Percentiles rank a stretch among this genome's conserved stretches.
phyloP scores from a whole-genome alignment of 1,284 basidiomycete genomes.

The Rhodotorula sp. region DNA sequence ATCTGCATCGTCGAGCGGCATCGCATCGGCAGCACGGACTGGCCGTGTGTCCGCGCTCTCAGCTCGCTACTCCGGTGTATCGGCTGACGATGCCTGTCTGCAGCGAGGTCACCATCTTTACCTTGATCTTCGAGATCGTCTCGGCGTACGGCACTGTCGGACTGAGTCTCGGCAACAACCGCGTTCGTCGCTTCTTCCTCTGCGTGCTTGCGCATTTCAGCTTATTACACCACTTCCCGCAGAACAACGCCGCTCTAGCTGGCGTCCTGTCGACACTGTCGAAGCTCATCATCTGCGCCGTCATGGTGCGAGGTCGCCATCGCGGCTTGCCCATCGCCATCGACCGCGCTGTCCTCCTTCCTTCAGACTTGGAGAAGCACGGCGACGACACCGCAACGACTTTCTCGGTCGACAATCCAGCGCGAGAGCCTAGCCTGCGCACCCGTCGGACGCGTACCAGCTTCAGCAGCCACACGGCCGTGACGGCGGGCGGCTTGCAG shows the following conservation, averaged over 20 bases:
- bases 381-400: slow-evolving; percentile 25
- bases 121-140: slow-evolving; percentile 68
- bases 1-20: slow-evolving; percentile 78
- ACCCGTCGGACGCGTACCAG: background rate
- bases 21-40: slow-evolving; percentile 50
- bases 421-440: background rate
- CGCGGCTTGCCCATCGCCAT: slow-evolving; percentile 64
- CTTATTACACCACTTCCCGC: background rate
- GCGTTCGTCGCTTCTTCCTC: slow-evolving; percentile 45
- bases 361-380: slow-evolving; percentile 42
- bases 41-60: slow-evolving; percentile 18
- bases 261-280: slow-evolving; percentile 76
- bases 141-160: slow-evolving; percentile 94
- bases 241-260: slow-evolving; percentile 67
- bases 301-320: slow-evolving; percentile 92
- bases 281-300: slow-evolving; percentile 76
- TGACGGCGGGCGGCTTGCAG: slow-evolving; percentile 3
- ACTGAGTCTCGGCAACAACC: slow-evolving; percentile 63
- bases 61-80: background rate
- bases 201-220: too few relatives aligned
- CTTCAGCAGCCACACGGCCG: background rate
- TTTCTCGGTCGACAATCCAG: slow-evolving; percentile 4
- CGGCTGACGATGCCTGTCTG: too few relatives aligned
- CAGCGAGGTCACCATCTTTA: slow-evolving; percentile 36
- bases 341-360: slow-evolving; percentile 64